Conservation (phyloP, 2,329 filamentous ascomycete species). For the Sordariomycetes sp. region DNA sequence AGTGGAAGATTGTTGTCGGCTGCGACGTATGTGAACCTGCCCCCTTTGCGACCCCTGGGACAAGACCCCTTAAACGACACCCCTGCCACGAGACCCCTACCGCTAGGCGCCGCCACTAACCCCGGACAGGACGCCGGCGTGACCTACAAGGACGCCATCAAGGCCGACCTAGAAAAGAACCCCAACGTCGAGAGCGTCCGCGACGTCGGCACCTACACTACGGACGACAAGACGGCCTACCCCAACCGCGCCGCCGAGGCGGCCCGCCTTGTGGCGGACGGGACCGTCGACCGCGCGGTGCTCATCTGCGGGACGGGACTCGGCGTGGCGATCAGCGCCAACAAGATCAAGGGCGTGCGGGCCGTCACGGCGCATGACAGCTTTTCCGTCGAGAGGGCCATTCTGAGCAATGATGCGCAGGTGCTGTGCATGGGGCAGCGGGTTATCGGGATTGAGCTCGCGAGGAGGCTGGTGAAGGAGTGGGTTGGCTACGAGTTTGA, state of each 20-base stretch:
- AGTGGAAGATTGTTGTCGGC: constrained; percentile 39
- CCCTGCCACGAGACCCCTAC: background rate
- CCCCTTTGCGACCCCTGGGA: background rate
- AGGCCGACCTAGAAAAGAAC: constrained; percentile 55
- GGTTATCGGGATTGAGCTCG: constrained; percentile 70
- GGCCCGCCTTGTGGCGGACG: constrained; percentile 45
- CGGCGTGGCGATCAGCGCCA: constrained; percentile 78
- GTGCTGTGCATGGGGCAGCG: constrained; percentile 78
- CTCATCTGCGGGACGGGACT: constrained; percentile 79
- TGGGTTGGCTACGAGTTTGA: constrained; percentile 82
- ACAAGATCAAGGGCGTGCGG: constrained; percentile 72
- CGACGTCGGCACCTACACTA: constrained; percentile 59
- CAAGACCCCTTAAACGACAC: background rate
- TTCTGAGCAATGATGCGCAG: constrained; percentile 77
- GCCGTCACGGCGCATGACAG: constrained; percentile 85
- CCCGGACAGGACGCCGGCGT: constrained; percentile 51
- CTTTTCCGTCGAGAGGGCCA: constrained; percentile 68
- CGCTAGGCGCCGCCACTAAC: constrained; percentile 5
- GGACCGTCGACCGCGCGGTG: constrained; percentile 62
- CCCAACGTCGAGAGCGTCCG: constrained; percentile 52
- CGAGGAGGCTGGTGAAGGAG: constrained; percentile 62
- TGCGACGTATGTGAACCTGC: constrained; percentile 32
- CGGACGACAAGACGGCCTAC: constrained; percentile 67
- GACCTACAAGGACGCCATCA: constrained; percentile 67
- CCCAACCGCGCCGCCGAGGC: constrained; percentile 66